These are phyloP conservation scores for Fusarium anguioides DNA, from an alignment of 2,329 filamentous ascomycete genomes.

Conservation along the genomic window DNA sequence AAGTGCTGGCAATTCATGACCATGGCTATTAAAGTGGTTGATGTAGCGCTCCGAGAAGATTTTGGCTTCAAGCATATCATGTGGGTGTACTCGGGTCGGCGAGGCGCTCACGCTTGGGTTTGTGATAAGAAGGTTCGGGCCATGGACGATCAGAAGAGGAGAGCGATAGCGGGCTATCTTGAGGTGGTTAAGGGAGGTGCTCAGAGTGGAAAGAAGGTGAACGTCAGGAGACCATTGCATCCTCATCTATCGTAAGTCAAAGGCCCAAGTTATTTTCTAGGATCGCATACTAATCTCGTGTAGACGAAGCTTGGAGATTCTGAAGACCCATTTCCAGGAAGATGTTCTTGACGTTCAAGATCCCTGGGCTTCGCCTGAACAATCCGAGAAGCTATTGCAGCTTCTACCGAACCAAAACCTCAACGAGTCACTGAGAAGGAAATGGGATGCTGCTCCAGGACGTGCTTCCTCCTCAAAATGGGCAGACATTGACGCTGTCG, in stretches of 20 bases:
- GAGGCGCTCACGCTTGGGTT: conserved; percentile 98
- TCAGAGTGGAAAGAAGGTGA: conserved; percentile 88
- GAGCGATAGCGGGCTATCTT: conserved; percentile 87
- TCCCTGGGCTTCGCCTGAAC: conserved; percentile 78
- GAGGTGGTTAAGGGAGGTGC: conserved; percentile 89
- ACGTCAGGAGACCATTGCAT: conserved; percentile 85
- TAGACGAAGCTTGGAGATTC: conserved; percentile 84
- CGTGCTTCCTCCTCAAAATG: conserved; percentile 85
- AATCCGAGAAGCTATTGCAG: conserved; percentile 81
- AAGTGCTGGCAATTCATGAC: conserved; percentile 98
- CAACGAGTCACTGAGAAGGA: conserved; percentile 82
- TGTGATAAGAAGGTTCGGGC: conserved; percentile 88
- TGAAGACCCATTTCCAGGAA: conserved; percentile 84
- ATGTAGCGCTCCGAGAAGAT: conserved; percentile 87
- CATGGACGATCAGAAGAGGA: conserved; percentile 87
- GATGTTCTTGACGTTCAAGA: conserved; percentile 88
- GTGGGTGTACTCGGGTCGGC: conserved; percentile 97
- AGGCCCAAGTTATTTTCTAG: background rate
- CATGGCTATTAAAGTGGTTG: conserved; percentile 96
- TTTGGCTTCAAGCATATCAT: conserved; percentile 97
- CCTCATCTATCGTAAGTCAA: conserved; percentile 79
- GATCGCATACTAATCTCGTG: conserved; percentile 27
- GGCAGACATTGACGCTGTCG: conserved; percentile 90
- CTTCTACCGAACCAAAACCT: conserved; percentile 85
- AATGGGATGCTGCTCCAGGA: conserved; percentile 87